Base-by-base conservation (phyloP, 1,284 basidiomycete species). In the Ceratorhiza oryzae-sativae region DNA sequence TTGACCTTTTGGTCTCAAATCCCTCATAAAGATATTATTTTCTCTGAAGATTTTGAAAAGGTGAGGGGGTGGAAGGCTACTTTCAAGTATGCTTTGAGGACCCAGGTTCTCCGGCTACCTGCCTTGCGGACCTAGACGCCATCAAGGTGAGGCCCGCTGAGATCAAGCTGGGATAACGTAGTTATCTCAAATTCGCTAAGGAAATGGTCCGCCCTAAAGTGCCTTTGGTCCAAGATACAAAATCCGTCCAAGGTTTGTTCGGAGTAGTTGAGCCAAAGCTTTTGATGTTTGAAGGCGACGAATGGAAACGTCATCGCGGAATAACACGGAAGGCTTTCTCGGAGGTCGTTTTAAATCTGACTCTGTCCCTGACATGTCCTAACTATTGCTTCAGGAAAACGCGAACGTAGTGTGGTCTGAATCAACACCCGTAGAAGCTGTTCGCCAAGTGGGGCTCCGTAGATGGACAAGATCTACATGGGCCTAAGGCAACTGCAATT, bases 241-340 rank as follows among this genome's bases (percentile, higher is more conserved):
- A 20, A 25, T 6, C 15, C 6, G 39, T 36, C 18, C 1, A 41
- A 18, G 23, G 20, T 8, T 15, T 70, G 1, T 49, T 61, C 39
- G 68, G 65, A 13, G 34, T 61, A 23, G 72, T 56, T 41, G 71
- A 65, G 2, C 39, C 48, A 27, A 70, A 72, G 25, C 12, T 74
- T 2, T 32, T 68, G n/a, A 70, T 25, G 0, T 36, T 59, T 39
- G 73, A 74, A 55, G 71, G 71, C 1, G 63, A 70, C 9, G 58
- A 41, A 1, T 74, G 73, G 73, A 70, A 49, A 25, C 59, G 65
- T 27, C 73, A 74, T 65, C 71, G 73, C 34, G 70, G 51, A 48
- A 56, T 67, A 23, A 61, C 62, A 0, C 62, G 61, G 23, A 71
- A 48, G 1, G 71, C 71, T 2, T 74, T 74, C 20, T 42, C 62